Evolutionary conservation across 83 land plant genomes (phyloP).

Genomic region (Picea abies): DNA sequence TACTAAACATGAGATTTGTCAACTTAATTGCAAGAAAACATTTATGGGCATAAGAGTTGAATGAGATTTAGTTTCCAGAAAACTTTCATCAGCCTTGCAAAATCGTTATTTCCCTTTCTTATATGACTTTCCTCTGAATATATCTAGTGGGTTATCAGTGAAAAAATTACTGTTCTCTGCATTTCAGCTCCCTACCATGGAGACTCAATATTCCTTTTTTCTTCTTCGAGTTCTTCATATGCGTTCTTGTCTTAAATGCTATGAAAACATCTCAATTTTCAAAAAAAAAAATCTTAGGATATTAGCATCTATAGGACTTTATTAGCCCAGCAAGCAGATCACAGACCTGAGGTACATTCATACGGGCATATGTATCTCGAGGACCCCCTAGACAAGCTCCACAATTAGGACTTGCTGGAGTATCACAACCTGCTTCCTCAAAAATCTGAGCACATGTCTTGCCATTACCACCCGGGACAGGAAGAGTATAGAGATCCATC

Average conservation of each 20-base stretch:
- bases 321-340: constrained; percentile 3
- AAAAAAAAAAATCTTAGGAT: background rate
- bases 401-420: constrained; percentile 93
- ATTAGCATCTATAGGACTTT: background rate
- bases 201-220: background rate
- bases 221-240: background rate
- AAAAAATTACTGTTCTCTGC: background rate
- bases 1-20: too few relatives aligned
- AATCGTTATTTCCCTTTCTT: too few relatives aligned
- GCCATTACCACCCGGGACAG: constrained; percentile 91
- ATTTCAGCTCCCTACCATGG: background rate
- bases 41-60: too few relatives aligned
- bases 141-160: background rate
- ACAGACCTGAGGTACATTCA: constrained; percentile 88
- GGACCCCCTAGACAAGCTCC: constrained; percentile 99
- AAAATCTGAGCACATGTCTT: constrained; percentile 97
- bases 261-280: background rate
- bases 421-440: constrained; percentile 98
- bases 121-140: background rate
- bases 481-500: constrained; percentile 89
- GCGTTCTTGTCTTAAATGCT: background rate
- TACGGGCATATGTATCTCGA: constrained; percentile 92
- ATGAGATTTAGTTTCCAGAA: too few relatives aligned
- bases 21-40: too few relatives aligned
- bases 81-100: too few relatives aligned